A percentile compares a stretch with the other conserved stretches of the same genome.
Conservation (phyloP, 2,329 filamentous ascomycete species). For the Fonsecaea multimorphosa region DNA sequence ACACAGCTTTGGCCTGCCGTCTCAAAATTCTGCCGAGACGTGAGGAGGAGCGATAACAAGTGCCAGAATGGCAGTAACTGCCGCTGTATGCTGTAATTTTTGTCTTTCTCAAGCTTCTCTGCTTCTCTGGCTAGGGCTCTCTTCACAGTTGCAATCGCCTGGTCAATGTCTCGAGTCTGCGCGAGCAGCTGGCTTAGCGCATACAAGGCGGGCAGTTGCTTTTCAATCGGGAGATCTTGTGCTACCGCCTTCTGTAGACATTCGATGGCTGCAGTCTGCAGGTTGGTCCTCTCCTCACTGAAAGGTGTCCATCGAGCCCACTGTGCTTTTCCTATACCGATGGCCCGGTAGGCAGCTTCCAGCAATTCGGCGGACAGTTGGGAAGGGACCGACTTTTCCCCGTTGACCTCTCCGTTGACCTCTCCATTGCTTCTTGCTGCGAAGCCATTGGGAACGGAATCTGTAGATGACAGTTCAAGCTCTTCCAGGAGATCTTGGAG, state of each 20-base stretch:
- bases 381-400: background rate
- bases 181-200: conserved; percentile 83
- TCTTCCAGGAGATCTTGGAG: conserved; percentile 78
- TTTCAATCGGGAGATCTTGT: conserved; percentile 67
- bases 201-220: conserved; percentile 78
- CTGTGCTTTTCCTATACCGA: conserved; percentile 83
- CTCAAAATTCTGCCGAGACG: conserved; percentile 81
- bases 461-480: conserved; percentile 47
- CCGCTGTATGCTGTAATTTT: conserved; percentile 39
- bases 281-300: conserved; percentile 70
- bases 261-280: conserved; percentile 78
- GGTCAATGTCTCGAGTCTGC: conserved; percentile 79
- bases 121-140: conserved; percentile 69
- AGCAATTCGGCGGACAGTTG: conserved; percentile 27
- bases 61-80: conserved; percentile 86
- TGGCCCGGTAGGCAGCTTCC: conserved; percentile 62
- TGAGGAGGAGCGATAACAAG: conserved; percentile 82
- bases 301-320: conserved; percentile 86
- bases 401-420: conserved; percentile 18
- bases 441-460: conserved; percentile 31
- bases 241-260: conserved; percentile 76
- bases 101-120: conserved; percentile 42
- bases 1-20: conserved; percentile 84
- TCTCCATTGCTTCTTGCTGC: conserved; percentile 20
- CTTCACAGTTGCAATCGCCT: conserved; percentile 83